Conservation (phyloP, 2,329 filamentous ascomycete species). For the Juglanconis juglandina region DNA sequence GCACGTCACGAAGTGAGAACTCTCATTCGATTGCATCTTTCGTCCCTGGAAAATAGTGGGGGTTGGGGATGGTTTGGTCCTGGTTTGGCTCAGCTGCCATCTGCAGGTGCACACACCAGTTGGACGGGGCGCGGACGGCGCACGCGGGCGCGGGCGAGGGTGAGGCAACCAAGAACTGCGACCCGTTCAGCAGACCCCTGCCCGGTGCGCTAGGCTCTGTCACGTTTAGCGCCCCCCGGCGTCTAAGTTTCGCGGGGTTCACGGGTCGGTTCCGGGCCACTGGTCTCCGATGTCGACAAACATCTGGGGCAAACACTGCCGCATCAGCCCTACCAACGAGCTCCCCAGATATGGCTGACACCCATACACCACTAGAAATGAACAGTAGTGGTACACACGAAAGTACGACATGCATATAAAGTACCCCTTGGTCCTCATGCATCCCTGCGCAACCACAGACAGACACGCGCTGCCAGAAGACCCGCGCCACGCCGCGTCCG, state of each 20-base stretch:
- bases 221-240: not conserved
- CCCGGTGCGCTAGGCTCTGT: not conserved
- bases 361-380: too few relatives aligned
- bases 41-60: not conserved
- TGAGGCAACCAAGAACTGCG: not conserved
- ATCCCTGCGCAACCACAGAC: too few relatives aligned
- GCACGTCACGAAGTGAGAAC: not conserved
- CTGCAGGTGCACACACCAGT: conserved; percentile 3
- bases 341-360: not conserved
- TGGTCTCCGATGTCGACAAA: not conserved
- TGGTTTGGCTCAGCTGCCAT: conserved; percentile 7
- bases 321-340: not conserved
- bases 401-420: not conserved
- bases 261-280: not conserved
- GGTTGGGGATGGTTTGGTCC: not conserved
- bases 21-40: not conserved
- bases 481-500: not conserved
- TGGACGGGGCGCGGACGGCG: not conserved
- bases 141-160: not conserved
- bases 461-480: not conserved
- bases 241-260: not conserved
- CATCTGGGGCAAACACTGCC: not conserved
- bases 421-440: too few relatives aligned
- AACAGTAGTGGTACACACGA: not conserved
- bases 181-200: not conserved